Percentiles rank a stretch among this genome's conserved stretches.
Evolutionary conservation across 805 yeast species (phyloP).

Genomic region (Saturnispora mendoncae): DNA sequence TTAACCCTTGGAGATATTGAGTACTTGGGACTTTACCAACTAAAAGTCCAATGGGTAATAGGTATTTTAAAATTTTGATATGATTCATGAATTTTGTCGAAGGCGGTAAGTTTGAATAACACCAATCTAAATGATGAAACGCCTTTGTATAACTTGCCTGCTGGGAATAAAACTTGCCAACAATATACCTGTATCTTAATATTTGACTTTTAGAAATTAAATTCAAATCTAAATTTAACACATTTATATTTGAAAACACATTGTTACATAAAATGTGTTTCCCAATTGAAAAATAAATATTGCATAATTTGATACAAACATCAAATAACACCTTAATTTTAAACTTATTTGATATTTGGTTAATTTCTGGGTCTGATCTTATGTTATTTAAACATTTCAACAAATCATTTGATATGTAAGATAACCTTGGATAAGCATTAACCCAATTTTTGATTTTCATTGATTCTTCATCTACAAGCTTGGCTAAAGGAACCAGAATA

Average conservation of each 20-base stretch:
- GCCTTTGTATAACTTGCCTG: conserved; percentile 43
- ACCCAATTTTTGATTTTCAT: conserved; percentile 29
- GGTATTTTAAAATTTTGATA: conserved; percentile 33
- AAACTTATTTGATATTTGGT: conserved; percentile 23
- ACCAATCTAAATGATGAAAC: conserved; percentile 42
- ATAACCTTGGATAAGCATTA: conserved; percentile 34
- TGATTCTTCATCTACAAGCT: conserved; percentile 33
- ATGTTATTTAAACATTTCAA: conserved; percentile 43
- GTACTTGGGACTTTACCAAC: conserved; percentile 44
- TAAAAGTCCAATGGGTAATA: conserved; percentile 44
- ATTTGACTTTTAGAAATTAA: conserved; percentile 38
- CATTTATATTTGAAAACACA: conserved; percentile 52
- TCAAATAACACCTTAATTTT: conserved; percentile 41
- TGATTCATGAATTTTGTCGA: conserved; percentile 25
- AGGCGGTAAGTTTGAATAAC: conserved; percentile 30
- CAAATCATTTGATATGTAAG: conserved; percentile 39
- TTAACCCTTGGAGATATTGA: conserved; percentile 14
- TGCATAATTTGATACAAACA: conserved; percentile 42
- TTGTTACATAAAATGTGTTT: conserved; percentile 53
- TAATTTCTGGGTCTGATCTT: conserved; percentile 36
- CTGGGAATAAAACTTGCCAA: conserved; percentile 45
- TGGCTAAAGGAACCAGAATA: conserved; percentile 38
- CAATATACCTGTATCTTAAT: conserved; percentile 43
- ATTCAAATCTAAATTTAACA: conserved; percentile 34
- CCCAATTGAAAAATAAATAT: conserved; percentile 41